A percentile compares a stretch with the other conserved stretches of the same genome.
Conservation (phyloP, 495 filamentous ascomycete genomes). For the Penicillium atrosanguineum region DNA sequence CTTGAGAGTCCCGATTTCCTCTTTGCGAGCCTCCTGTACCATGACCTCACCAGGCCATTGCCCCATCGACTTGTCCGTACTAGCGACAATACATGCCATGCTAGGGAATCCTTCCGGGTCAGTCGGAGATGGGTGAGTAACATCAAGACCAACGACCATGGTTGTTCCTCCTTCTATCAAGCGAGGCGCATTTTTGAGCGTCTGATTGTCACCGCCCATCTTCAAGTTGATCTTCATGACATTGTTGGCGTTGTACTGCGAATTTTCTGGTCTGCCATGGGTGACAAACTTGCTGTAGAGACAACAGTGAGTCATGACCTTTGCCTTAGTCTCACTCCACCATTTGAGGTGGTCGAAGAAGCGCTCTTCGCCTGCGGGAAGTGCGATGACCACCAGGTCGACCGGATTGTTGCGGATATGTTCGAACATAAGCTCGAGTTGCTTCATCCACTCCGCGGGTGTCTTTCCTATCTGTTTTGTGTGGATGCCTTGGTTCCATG, state of each 20-base stretch:
- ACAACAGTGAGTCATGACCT: slow-evolving; percentile 61
- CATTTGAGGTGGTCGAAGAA: slow-evolving; percentile 66
- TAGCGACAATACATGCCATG: slow-evolving; percentile 74
- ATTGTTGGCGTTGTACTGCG: slow-evolving; percentile 67
- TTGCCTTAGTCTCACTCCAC: slow-evolving; percentile 55
- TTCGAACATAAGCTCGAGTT: not conserved
- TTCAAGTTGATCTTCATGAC: slow-evolving; percentile 81
- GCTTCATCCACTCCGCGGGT: not conserved
- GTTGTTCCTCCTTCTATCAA: slow-evolving; percentile 57
- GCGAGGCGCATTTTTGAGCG: slow-evolving; percentile 44
- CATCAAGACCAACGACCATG: slow-evolving; percentile 83
- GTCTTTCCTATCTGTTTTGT: not conserved
- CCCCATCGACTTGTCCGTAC: slow-evolving; percentile 53
- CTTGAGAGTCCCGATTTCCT: slow-evolving; percentile 56
- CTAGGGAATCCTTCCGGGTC: slow-evolving; percentile 56
- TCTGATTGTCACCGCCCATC: slow-evolving; percentile 72
- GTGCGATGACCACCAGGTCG: slow-evolving; percentile 51
- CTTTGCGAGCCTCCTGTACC: slow-evolving; percentile 53
- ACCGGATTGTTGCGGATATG: not conserved
- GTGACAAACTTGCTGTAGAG: slow-evolving; percentile 26
- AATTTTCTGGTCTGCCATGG: no score
- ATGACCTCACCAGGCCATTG: slow-evolving; percentile 69
- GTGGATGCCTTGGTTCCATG: no score
- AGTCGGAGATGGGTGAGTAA: slow-evolving; percentile 77
- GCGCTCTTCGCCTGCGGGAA: slow-evolving; percentile 43